A percentile compares a stretch with the other conserved stretches of the same genome.
These are phyloP conservation scores for Neobulgaria alba DNA, from an alignment of 2,329 filamentous ascomycete species.

Conservation along the genomic window DNA sequence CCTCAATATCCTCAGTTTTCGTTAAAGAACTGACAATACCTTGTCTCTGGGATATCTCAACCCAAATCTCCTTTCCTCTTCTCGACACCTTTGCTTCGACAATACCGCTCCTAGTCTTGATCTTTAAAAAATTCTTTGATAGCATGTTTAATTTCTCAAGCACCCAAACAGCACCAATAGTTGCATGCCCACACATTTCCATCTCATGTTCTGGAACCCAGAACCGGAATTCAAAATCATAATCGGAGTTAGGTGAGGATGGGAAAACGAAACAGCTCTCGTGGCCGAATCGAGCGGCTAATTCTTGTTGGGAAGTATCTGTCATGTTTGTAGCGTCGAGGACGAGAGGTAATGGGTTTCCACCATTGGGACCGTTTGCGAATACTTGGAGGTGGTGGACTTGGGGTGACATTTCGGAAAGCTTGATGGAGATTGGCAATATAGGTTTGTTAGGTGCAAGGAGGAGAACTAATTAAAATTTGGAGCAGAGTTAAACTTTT, in stretches of 20 bases:
- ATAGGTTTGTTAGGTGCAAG: too few relatives aligned
- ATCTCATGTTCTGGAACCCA: slow-evolving; percentile 5
- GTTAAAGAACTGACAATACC: background rate
- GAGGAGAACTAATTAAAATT: too few relatives aligned
- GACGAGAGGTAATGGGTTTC: slow-evolving; percentile 2
- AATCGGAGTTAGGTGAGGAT: background rate
- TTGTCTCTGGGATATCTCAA: background rate
- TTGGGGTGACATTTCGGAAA: background rate
- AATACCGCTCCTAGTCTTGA: slow-evolving; percentile 1
- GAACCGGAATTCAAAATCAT: slow-evolving; percentile 3
- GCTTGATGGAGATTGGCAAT: too few relatives aligned
- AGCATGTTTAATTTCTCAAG: slow-evolving; percentile 1
- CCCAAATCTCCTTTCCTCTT: slow-evolving; percentile 1
- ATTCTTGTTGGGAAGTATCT: background rate
- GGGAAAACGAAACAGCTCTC: slow-evolving; percentile 2
- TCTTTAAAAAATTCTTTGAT: background rate
- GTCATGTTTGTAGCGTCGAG: slow-evolving; percentile 1
- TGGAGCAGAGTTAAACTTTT: too few relatives aligned
- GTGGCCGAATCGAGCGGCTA: slow-evolving; percentile 2
- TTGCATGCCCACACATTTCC: slow-evolving; percentile 8
- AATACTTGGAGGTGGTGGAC: slow-evolving; percentile 2
- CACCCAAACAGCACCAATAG: slow-evolving; percentile 4
- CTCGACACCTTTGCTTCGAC: slow-evolving; percentile 1
- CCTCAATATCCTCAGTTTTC: background rate
- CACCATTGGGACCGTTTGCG: slow-evolving; percentile 1